Base-by-base conservation (phyloP, 352 stramenopile species). In the Phytophthora melonis region DNA sequence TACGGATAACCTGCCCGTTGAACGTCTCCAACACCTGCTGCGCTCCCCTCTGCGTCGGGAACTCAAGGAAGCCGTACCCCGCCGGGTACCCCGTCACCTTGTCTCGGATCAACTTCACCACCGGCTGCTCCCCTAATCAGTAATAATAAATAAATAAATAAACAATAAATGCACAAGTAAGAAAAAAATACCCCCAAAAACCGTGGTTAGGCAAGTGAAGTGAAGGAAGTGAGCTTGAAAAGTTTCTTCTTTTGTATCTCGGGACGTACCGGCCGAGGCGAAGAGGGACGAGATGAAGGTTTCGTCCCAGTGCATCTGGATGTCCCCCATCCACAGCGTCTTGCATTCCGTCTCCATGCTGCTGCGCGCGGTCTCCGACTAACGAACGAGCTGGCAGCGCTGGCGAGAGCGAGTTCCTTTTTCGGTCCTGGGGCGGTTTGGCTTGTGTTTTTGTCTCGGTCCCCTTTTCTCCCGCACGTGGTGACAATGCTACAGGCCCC, bases 51-150 rank as follows among this genome's bases (percentile, higher is more conserved):
- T 93, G 84, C 19, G 88, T 89, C 54, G 83, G 75, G 70, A 98
- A 98, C 74, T 98, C 93, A 11, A 98, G 75, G 72, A 98, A 98
- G 11, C 93, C 91, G 78, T 98, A 98, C 7, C 93, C 93, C 7
- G 91, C 82, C 6, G 91, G 86, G 47, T 96, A 94, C 3, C 92
- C 92, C 72, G 93, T 97, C 47, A 92, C 79, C 65, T 95, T 97
- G 72, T 98, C 93, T 39, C 92, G 90, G 58, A 98, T 97, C 39
- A 98, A 72, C 79, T 98, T 98, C 47, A 98, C 79, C 57, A 89
- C 89, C 7, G 86, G 93, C 72, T 95, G 84, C 65, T 96, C 91
- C 18, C 53, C 88, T 96, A 30, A 55, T 32, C 5, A 55, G 6
- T 8, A 53, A 53, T 53, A 27, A 27, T 23, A 19, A n/a, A n/a